Evolutionary conservation across 1,284 basidiomycete species (phyloP).

Genomic region (Leccinum pachyderme): DNA sequence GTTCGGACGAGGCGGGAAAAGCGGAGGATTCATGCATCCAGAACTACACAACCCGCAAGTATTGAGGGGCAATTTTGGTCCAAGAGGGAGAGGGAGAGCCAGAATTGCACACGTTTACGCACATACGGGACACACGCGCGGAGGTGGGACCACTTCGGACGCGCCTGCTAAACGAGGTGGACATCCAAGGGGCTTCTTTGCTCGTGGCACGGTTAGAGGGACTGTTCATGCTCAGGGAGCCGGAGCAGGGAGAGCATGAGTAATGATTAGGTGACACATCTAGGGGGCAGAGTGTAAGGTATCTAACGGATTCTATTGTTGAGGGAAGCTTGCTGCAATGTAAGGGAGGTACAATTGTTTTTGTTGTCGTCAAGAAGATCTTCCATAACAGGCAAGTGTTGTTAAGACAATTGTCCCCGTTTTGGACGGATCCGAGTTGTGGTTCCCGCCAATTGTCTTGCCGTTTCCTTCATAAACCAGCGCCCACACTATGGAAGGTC

Average conservation of each 20-base stretch:
- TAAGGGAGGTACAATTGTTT: background rate
- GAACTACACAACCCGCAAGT: slow-evolving; percentile 36
- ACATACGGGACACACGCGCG: slow-evolving; percentile 14
- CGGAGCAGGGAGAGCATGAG: slow-evolving; percentile 8
- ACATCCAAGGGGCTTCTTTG: slow-evolving; percentile 6
- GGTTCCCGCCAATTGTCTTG: slow-evolving; percentile 23
- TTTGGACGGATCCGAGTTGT: slow-evolving; percentile 15
- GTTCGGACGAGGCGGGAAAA: slow-evolving; percentile 64
- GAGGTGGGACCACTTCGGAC: slow-evolving; percentile 3
- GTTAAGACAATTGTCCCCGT: slow-evolving; percentile 10
- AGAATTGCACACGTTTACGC: slow-evolving; percentile 25
- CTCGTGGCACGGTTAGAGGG: slow-evolving; percentile 19
- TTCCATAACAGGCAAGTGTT: slow-evolving; percentile 26
- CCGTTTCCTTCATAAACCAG: background rate
- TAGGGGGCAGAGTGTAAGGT: background rate
- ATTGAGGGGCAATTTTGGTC: slow-evolving; percentile 26
- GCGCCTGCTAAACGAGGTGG: slow-evolving; percentile 6
- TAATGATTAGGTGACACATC: background rate
- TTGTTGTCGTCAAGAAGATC: background rate
- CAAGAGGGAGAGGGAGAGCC: slow-evolving; percentile 32
- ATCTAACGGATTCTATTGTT: background rate
- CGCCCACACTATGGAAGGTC: background rate
- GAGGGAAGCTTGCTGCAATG: background rate
- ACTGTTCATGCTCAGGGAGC: slow-evolving; percentile 1
- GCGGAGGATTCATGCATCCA: slow-evolving; percentile 43